These are phyloP conservation scores for Speleostelium caveatum DNA, from an alignment of 78 protist genomes.

Conservation along the genomic window DNA sequence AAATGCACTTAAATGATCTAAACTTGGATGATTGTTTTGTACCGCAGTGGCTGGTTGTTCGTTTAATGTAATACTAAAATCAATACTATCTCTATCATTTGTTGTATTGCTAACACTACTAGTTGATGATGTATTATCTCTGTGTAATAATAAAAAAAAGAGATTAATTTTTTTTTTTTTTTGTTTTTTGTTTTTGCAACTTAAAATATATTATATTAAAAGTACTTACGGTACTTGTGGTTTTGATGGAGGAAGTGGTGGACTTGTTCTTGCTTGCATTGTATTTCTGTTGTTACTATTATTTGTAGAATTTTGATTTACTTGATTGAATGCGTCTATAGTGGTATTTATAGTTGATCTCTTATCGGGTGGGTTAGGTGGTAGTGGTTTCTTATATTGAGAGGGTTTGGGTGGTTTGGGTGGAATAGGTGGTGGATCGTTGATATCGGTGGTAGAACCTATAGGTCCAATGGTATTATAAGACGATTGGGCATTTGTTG, in stretches of 20 bases:
- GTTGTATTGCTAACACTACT: neutral
- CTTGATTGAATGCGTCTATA: neutral
- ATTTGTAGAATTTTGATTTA: neutral
- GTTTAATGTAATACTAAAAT: neutral
- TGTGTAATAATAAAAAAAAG: neutral
- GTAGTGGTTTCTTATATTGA: neutral
- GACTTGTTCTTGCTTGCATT: neutral
- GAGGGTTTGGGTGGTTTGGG: neutral
- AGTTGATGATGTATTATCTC: neutral
- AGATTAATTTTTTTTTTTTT: no score
- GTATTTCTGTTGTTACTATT: neutral
- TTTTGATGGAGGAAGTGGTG: neutral
- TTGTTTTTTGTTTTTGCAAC: neutral
- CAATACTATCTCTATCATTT: neutral
- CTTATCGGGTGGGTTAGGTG: neutral
- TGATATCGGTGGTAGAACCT: neutral
- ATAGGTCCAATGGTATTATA: neutral
- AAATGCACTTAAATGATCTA: slow-evolving; percentile 39
- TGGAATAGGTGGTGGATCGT: neutral
- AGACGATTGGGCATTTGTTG: neutral
- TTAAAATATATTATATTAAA: no score
- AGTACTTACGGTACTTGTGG: neutral
- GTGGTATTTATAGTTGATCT: neutral
- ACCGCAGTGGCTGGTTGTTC: neutral
- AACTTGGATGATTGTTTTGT: slow-evolving; percentile 13